Evolutionary conservation across 768 basidiomycete genomes (phyloP), one percentile per base, ranked within the genome.

Genomic region (Lactarius psammicola): DNA sequence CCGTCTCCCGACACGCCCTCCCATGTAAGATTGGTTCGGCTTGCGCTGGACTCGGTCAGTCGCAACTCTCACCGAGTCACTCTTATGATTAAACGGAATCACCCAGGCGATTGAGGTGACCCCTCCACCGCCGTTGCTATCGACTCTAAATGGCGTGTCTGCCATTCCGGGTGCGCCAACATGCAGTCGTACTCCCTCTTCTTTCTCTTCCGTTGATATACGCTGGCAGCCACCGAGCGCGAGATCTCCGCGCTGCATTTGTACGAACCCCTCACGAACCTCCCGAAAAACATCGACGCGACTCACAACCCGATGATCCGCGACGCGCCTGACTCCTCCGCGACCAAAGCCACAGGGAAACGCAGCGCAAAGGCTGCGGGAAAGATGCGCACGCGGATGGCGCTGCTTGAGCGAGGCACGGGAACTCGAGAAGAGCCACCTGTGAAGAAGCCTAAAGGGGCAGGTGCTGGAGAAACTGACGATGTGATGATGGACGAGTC

Each of bases 281-380:
- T 91, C 65, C 89, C 89, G 3, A 91, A 91, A 71, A 79, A 81
- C 64, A 73, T 78, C 23, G 81, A 84, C 38, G 76, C 71, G 4
- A 81, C 81, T 44, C 78, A 80, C 60, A 80, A 81, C 59, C 76
- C 75, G n/a, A 78, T 77, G 68, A 74, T 75, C 49, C 74, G 75
- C 4, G 76, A 76, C 11, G 68, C 60, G 60, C 62, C 63, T n/a
- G 60, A 60, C 65, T 56, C 33, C 67, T 70, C 20, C 46, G 62
- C 2, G 71, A 72, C 26, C 2, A 38, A 34, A 3, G 51, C 49
- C 18, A 40, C 63, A 30, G 26, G 54, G 68, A 61, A 30, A 33
- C 59, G 54, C 17, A 60, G 65, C 46, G 70, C 62, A 11, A 71
- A 71, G 40, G 64, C 66, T n/a, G 60, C 54, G 15, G 69, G 69